Conservation (phyloP, 257 asterid genomes). For the Solanum virginianum region DNA sequence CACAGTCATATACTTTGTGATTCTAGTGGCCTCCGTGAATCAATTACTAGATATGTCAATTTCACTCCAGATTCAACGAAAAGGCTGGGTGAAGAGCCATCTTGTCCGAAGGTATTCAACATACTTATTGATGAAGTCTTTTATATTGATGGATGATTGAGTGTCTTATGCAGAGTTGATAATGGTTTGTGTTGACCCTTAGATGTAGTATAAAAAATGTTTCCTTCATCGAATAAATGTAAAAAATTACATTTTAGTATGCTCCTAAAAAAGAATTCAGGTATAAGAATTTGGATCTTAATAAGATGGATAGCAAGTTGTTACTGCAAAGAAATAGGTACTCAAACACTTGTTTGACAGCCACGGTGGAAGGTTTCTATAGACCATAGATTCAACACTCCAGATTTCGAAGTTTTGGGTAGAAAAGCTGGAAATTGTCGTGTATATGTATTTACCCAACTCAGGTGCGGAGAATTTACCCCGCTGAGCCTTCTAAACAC, state of each 20-base stretch:
- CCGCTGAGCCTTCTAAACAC: too few relatives aligned
- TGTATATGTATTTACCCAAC: not conserved
- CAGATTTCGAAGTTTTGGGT: not conserved
- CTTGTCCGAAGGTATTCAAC: conserved; percentile 68
- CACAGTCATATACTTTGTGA: conserved; percentile 55
- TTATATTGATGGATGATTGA: not conserved
- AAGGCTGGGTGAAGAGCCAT: conserved; percentile 37
- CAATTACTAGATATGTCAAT: conserved; percentile 47
- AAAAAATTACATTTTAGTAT: not conserved
- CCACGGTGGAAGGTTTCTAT: not conserved
- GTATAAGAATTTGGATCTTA: not conserved
- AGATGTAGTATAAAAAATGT: not conserved
- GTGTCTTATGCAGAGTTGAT: not conserved
- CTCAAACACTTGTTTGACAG: not conserved
- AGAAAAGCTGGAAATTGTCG: not conserved
- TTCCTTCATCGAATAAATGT: not conserved
- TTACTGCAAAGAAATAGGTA: not conserved
- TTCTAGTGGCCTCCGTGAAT: conserved; percentile 46
- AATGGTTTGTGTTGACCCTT: not conserved
- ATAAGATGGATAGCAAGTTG: not conserved
- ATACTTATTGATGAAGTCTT: not conserved
- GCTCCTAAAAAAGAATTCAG: not conserved
- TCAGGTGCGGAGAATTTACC: not conserved
- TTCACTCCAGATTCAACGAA: conserved; percentile 23
- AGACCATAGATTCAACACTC: not conserved